A percentile compares a stretch with the other conserved stretches of the same genome.
Conservation (phyloP, 495 filamentous ascomycete genomes). For the Chaetomium fimeti region DNA sequence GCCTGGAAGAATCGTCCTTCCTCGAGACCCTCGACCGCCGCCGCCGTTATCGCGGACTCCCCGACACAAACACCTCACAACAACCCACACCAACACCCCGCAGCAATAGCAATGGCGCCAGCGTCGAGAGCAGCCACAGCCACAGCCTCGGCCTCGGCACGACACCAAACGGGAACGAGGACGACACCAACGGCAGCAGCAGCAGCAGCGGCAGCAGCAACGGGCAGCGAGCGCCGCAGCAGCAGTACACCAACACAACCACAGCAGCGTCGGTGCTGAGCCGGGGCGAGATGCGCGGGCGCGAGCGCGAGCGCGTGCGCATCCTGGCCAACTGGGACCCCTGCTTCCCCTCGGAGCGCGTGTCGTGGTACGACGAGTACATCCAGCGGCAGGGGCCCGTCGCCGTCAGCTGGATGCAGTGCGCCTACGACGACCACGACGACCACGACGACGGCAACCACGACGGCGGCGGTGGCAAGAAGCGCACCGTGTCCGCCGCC, state of each 20-base stretch:
- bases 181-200: background rate
- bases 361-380: slow-evolving; percentile 86
- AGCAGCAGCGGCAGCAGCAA: background rate
- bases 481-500: slow-evolving; percentile 4
- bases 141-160: background rate
- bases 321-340: slow-evolving; percentile 80
- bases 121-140: background rate
- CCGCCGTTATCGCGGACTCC: slow-evolving; percentile 37
- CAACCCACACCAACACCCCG: background rate
- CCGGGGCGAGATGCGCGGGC: slow-evolving; percentile 8
- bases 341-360: slow-evolving; percentile 61
- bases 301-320: slow-evolving; percentile 48
- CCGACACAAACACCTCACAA: slow-evolving; percentile 27
- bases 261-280: background rate
- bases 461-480: background rate
- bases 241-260: background rate
- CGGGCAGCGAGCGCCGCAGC: background rate
- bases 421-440: slow-evolving; percentile 33
- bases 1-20: slow-evolving; percentile 65
- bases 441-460: too few species aligned
- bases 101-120: background rate
- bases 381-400: slow-evolving; percentile 77
- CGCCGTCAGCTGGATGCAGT: slow-evolving; percentile 69
- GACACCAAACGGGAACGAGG: background rate
- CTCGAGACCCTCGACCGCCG: slow-evolving; percentile 50